Conservation (phyloP, 2,329 filamentous ascomycete genomes). For the Ophiosphaerella herpotricha region DNA sequence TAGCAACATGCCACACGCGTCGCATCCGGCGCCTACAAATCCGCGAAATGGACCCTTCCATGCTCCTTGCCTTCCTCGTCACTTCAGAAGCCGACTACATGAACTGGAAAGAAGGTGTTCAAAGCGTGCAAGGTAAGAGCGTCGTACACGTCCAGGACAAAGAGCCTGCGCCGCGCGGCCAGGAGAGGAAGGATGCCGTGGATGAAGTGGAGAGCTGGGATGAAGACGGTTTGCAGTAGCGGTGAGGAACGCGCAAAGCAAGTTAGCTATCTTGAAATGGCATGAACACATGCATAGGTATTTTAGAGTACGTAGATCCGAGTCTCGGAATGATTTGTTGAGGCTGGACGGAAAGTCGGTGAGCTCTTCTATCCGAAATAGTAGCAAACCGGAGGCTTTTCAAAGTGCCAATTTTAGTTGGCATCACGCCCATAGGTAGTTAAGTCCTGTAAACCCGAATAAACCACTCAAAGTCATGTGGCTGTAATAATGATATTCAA, state of each 20-base stretch:
- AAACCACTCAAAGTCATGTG: too few relatives aligned
- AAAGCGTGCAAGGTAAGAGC: constrained; percentile 72
- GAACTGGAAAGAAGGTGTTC: constrained; percentile 77
- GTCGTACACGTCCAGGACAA: constrained; percentile 83
- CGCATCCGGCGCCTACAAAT: constrained; percentile 82
- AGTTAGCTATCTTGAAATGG: neutral
- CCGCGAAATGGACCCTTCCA: constrained; percentile 95
- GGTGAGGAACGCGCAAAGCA: too few relatives aligned
- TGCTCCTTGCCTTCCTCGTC: constrained; percentile 94
- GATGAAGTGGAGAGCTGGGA: constrained; percentile 91
- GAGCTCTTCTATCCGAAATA: too few relatives aligned
- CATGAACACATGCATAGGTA: neutral
- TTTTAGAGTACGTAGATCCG: too few relatives aligned
- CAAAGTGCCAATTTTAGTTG: too few relatives aligned
- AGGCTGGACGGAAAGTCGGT: too few relatives aligned
- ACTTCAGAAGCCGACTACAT: constrained; percentile 80
- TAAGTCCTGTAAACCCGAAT: too few relatives aligned
- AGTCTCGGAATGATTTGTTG: neutral
- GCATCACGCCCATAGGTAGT: too few relatives aligned
- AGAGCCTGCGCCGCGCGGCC: constrained; percentile 59
- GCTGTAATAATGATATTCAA: too few relatives aligned
- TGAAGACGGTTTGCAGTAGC: constrained; percentile 47
- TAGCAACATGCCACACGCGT: constrained; percentile 84
- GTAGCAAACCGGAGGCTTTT: too few relatives aligned
- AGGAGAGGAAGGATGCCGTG: constrained; percentile 72